Evolutionary conservation across 2,329 filamentous ascomycete species (phyloP).

Genomic region (Phyllachora maydis): DNA sequence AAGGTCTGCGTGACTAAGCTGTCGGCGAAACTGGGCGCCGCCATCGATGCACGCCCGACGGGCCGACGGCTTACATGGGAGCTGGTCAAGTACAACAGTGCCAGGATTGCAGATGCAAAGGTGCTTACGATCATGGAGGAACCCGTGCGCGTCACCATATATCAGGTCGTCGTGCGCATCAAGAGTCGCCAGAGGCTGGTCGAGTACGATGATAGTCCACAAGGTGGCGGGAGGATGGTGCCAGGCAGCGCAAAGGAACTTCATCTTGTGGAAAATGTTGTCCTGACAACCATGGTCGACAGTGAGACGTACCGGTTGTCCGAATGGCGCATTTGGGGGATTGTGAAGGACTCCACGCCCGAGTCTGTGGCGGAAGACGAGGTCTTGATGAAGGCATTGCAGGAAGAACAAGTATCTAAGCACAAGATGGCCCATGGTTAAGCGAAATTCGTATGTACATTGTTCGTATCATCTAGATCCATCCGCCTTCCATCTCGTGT

Average conservation of each 20-base stretch:
- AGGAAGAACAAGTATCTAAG: conserved; percentile 9
- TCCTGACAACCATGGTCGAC: conserved; percentile 29
- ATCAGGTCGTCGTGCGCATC: conserved; percentile 41
- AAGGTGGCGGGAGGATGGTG: conserved; percentile 14
- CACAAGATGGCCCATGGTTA: too few relatives aligned
- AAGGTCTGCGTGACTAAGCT: conserved; percentile 32
- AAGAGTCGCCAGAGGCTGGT: conserved; percentile 31
- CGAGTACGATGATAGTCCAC: conserved; percentile 14
- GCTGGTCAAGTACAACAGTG: conserved; percentile 25
- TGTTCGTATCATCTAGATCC: conserved; percentile 1
- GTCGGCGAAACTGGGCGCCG: conserved; percentile 24
- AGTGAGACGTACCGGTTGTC: conserved; percentile 21
- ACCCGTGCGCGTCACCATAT: conserved; percentile 19
- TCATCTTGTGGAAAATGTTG: conserved; percentile 41
- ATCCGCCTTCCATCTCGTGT: too few relatives aligned
- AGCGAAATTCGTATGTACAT: too few relatives aligned
- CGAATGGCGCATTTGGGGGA: conserved; percentile 47
- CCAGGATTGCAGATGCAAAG: conserved; percentile 31
- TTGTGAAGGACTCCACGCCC: conserved; percentile 29
- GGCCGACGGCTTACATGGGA: conserved; percentile 29
- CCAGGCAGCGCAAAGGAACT: conserved; percentile 26
- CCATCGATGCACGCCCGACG: conserved; percentile 28
- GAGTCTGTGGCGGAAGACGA: conserved; percentile 8
- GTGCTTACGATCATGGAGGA: too few relatives aligned
- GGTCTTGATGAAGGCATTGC: conserved; percentile 11